phyloP scores from a whole-genome alignment of 176 grass and related monocot species.

The Metroxylon sagu region DNA sequence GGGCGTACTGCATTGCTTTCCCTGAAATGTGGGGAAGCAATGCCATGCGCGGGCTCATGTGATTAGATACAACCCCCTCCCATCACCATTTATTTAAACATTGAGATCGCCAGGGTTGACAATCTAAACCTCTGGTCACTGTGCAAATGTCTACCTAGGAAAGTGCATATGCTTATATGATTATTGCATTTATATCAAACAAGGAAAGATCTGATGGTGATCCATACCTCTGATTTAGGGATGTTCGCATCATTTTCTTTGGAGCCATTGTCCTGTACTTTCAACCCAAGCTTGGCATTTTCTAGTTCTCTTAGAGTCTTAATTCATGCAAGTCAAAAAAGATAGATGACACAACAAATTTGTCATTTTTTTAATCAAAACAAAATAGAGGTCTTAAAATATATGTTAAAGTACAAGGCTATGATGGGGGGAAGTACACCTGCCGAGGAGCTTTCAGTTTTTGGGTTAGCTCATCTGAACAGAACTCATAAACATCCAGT shows the following conservation, averaged over 20 bases:
- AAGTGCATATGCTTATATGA: neutral
- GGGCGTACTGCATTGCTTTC: no score
- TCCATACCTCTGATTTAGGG: slow-evolving; percentile 30
- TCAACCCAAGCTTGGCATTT: slow-evolving; percentile 85
- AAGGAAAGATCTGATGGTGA: neutral
- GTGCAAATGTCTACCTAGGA: neutral
- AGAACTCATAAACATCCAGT: slow-evolving; percentile 98
- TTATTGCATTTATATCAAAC: neutral
- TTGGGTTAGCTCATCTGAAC: slow-evolving; percentile 90
- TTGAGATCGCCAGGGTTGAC: no score
- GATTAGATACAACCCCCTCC: no score
- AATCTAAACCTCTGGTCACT: no score
- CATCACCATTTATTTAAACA: no score
- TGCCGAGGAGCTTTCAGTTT: slow-evolving; percentile 87
- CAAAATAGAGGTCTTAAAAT: no score
- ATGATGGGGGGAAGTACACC: slow-evolving; percentile 24
- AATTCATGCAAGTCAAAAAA: slow-evolving; percentile 22
- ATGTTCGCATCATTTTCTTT: slow-evolving; percentile 49
- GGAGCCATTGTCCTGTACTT: slow-evolving; percentile 39
- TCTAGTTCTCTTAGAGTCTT: slow-evolving; percentile 91
- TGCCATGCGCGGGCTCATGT: no score
- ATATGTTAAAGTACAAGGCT: neutral
- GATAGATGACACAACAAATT: slow-evolving; percentile 10
- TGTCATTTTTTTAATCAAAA: neutral
- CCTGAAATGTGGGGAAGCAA: no score